These are phyloP conservation scores for Dicorynia guianensis DNA, from an alignment of 306 rosid species.

Conservation along the genomic window DNA sequence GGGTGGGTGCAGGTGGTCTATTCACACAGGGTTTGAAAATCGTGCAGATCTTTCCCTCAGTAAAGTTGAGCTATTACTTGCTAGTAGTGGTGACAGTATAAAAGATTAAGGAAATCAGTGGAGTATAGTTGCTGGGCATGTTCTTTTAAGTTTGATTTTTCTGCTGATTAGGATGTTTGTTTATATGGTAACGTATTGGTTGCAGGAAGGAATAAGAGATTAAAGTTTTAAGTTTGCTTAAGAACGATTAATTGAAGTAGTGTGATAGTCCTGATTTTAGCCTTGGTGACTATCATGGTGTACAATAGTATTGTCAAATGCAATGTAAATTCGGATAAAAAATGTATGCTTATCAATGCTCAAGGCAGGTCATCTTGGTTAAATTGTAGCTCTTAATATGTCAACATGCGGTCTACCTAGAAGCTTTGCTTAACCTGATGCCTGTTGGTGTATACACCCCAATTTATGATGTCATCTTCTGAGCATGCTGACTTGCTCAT, in stretches of 20 bases:
- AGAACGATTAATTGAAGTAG: background rate
- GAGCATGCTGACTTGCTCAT: background rate
- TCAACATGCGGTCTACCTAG: background rate
- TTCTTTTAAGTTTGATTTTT: conserved; percentile 4
- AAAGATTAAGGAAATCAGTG: background rate
- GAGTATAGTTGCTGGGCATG: background rate
- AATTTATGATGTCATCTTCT: conserved; percentile 15
- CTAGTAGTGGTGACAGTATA: background rate
- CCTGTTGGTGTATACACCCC: background rate
- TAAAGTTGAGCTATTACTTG: background rate
- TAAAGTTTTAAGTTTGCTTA: background rate
- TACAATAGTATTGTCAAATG: background rate
- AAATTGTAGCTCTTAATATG: background rate
- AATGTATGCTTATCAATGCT: conserved; percentile 9
- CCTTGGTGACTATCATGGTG: background rate
- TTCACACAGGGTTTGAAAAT: background rate
- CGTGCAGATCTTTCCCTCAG: background rate
- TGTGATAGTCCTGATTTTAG: background rate
- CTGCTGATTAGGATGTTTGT: conserved; percentile 23
- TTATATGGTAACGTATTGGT: background rate
- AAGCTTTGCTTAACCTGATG: background rate
- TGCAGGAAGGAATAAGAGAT: background rate
- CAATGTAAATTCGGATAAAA: background rate
- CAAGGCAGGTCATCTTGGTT: background rate
- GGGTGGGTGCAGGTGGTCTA: no score